Conservation (phyloP, 257 asterid genomes). For the Ajuga chamaepitys region DNA sequence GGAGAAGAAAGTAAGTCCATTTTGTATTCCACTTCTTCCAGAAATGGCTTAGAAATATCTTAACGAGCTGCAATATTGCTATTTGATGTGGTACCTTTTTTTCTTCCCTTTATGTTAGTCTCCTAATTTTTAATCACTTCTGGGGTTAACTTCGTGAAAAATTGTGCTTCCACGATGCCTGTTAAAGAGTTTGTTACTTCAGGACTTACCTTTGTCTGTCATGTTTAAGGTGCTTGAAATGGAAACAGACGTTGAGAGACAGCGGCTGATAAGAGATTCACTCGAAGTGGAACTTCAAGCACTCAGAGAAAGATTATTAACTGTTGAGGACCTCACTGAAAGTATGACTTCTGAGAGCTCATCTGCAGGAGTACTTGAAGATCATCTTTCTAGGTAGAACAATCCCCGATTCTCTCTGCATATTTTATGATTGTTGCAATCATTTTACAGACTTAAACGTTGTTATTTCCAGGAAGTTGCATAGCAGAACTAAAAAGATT, state of each 20-base stretch:
- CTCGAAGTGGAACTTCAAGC: slow-evolving; percentile 61
- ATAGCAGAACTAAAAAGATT: slow-evolving; percentile 35
- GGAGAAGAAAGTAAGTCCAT: slow-evolving; percentile 63
- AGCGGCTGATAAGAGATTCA: slow-evolving; percentile 46
- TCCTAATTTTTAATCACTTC: neutral
- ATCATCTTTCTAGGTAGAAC: slow-evolving; percentile 47
- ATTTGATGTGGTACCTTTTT: neutral
- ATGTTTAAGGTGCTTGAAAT: slow-evolving; percentile 61
- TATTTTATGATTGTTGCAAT: slow-evolving; percentile 9
- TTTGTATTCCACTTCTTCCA: slow-evolving; percentile 1
- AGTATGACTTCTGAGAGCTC: slow-evolving; percentile 42
- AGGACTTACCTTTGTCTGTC: slow-evolving; percentile 6
- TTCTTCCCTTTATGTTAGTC: neutral
- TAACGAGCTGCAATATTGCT: slow-evolving; percentile 7
- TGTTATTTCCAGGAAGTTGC: slow-evolving; percentile 32
- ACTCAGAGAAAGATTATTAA: slow-evolving; percentile 53
- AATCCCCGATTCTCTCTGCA: slow-evolving; percentile 4
- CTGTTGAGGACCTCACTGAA: slow-evolving; percentile 62
- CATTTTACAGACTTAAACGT: slow-evolving; percentile 1
- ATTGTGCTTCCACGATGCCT: neutral
- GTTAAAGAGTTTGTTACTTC: slow-evolving; percentile 5
- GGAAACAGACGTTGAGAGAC: slow-evolving; percentile 69
- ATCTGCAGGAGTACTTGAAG: slow-evolving; percentile 28
- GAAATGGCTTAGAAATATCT: neutral
- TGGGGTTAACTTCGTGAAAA: neutral